phyloP scores from a whole-genome alignment of 2,329 filamentous ascomycete genomes.

The Aureobasidium sp. region DNA sequence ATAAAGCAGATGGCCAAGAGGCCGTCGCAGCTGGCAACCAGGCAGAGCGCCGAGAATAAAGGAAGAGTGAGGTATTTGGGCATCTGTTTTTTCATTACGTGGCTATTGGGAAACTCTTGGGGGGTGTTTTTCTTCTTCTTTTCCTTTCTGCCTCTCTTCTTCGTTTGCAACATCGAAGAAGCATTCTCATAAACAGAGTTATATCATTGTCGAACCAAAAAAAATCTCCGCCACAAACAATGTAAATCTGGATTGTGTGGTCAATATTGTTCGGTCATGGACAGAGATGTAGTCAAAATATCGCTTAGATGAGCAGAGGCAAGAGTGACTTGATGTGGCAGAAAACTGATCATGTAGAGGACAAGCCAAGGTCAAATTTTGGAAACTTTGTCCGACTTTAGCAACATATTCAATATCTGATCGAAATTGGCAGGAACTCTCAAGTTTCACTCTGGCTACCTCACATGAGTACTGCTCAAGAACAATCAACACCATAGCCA shows the following conservation, averaged over 20 bases:
- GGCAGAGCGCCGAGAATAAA: background rate
- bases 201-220: background rate
- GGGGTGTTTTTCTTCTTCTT: background rate
- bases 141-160: background rate
- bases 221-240: background rate
- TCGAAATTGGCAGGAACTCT: too few species aligned
- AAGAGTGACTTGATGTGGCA: too few species aligned
- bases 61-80: background rate
- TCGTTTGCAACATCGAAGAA: background rate
- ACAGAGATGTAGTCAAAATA: too few species aligned
- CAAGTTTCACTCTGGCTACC: too few species aligned
- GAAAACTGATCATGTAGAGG: too few species aligned
- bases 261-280: too few species aligned
- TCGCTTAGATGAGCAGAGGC: too few species aligned
- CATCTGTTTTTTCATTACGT: background rate
- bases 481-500: too few species aligned
- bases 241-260: background rate
- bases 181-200: background rate
- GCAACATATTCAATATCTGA: too few species aligned
- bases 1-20: background rate
- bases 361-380: too few species aligned
- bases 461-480: too few species aligned
- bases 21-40: background rate
- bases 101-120: background rate
- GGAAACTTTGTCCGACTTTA: too few species aligned